Conservation (phyloP, 768 basidiomycete genomes). For the Lentinus brumalis region DNA sequence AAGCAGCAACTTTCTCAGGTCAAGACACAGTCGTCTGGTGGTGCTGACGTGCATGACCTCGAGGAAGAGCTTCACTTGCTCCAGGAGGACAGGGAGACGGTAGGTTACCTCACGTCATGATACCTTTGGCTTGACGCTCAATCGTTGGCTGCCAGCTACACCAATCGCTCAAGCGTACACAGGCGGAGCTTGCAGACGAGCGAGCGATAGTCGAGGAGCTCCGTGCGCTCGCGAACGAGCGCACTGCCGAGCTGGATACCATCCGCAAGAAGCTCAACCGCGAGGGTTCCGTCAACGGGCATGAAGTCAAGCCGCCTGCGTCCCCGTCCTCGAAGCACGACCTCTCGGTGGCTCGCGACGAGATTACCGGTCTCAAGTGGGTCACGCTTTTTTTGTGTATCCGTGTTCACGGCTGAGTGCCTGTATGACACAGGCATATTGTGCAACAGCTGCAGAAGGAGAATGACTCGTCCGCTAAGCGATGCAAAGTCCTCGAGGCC, state of each 20-base stretch:
- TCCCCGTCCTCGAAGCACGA: conserved; percentile 52
- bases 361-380: conserved; percentile 84
- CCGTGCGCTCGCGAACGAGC: conserved; percentile 39
- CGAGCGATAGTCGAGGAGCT: conserved; percentile 35
- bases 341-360: conserved; percentile 51
- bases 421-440: conserved; percentile 60
- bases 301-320: conserved; percentile 32
- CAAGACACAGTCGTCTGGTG: conserved; percentile 28
- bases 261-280: conserved; percentile 62
- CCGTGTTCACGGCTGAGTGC: conserved; percentile 1
- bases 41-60: conserved; percentile 11
- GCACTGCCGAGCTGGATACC: conserved; percentile 54
- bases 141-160: conserved; percentile 11
- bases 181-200: conserved; percentile 35
- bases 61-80: conserved; percentile 17
- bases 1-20: conserved; percentile 48
- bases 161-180: conserved; percentile 25
- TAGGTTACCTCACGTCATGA: background rate
- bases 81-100: conserved; percentile 18
- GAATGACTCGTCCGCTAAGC: conserved; percentile 59
- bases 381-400: conserved; percentile 19
- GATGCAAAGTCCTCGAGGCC: conserved; percentile 69
- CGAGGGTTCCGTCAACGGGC: conserved; percentile 51
- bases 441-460: conserved; percentile 89
- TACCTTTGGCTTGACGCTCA: background rate